Evolutionary conservation across 2,329 filamentous ascomycete species (phyloP).

Genomic region (Apiospora kogelbergensis): DNA sequence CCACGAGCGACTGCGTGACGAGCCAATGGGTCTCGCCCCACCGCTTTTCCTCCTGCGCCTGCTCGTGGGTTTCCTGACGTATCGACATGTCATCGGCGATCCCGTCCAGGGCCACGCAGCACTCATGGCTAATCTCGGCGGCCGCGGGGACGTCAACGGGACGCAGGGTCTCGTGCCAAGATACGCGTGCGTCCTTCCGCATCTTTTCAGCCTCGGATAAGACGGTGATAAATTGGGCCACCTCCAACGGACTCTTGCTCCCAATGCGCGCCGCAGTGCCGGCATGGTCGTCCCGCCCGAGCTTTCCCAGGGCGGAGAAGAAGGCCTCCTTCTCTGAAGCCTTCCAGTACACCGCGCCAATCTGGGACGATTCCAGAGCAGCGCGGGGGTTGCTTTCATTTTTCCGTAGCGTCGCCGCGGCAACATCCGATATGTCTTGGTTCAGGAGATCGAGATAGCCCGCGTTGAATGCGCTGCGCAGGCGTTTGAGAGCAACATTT

Average conservation of each 20-base stretch:
- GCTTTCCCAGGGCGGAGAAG: slow-evolving; percentile 63
- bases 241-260: slow-evolving; percentile 74
- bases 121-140: slow-evolving; percentile 66
- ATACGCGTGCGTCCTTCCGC: slow-evolving; percentile 34
- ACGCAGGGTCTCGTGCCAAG: slow-evolving; percentile 37
- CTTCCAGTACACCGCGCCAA: slow-evolving; percentile 73
- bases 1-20: slow-evolving; percentile 43
- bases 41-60: slow-evolving; percentile 55
- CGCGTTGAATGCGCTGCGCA: slow-evolving; percentile 41
- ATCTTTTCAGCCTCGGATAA: slow-evolving; percentile 53
- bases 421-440: slow-evolving; percentile 54
- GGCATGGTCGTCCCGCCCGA: slow-evolving; percentile 62
- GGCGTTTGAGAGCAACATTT: slow-evolving; percentile 44
- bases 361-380: slow-evolving; percentile 48
- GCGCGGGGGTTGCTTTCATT: not conserved
- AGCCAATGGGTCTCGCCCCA: slow-evolving; percentile 66
- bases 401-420: slow-evolving; percentile 23
- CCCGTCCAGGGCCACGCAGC: slow-evolving; percentile 64
- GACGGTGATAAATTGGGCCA: slow-evolving; percentile 66
- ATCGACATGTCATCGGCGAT: slow-evolving; percentile 66
- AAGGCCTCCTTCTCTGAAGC: slow-evolving; percentile 68
- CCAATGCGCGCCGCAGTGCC: slow-evolving; percentile 63
- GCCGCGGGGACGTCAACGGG: slow-evolving; percentile 68
- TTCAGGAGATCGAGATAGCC: slow-evolving; percentile 56
- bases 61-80: slow-evolving; percentile 64